Percentiles rank a stretch among this genome's conserved stretches.
These are phyloP conservation scores for Candida silvatica DNA, from an alignment of 805 yeast species.

Conservation along the genomic window DNA sequence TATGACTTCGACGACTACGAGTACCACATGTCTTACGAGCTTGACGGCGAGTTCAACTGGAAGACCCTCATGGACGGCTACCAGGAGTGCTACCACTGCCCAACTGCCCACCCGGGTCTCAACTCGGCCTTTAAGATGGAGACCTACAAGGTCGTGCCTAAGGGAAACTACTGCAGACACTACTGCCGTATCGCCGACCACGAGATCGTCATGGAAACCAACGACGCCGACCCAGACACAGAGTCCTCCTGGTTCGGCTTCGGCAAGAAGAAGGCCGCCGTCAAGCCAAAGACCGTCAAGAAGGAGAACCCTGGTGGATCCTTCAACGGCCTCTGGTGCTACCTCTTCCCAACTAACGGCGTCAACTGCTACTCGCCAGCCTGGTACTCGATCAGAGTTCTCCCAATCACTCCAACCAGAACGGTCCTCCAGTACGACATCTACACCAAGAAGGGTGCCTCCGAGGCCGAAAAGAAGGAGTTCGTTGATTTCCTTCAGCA, in stretches of 20 bases:
- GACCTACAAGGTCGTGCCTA: conserved; percentile 57
- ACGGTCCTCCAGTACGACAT: conserved; percentile 54
- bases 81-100: conserved; percentile 63
- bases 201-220: conserved; percentile 17
- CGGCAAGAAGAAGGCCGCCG: conserved; percentile 26
- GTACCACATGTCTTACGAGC: conserved; percentile 55
- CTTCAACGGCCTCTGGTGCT: conserved; percentile 56
- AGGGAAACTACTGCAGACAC: conserved; percentile 51
- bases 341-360: conserved; percentile 52
- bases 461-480: conserved; percentile 44
- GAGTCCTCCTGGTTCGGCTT: conserved; percentile 47
- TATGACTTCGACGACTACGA: conserved; percentile 54
- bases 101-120: conserved; percentile 59
- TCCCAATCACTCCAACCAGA: conserved; percentile 44
- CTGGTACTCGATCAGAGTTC: conserved; percentile 54
- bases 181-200: conserved; percentile 44
- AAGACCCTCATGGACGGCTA: conserved; percentile 61
- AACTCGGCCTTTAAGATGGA: conserved; percentile 51
- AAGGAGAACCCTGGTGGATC: conserved; percentile 50
- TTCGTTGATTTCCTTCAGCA: conserved; percentile 55
- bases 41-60: conserved; percentile 60
- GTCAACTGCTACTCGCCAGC: conserved; percentile 60
- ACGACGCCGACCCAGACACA: conserved; percentile 24
- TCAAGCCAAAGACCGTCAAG: conserved; percentile 16
- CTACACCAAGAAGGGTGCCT: conserved; percentile 50